Percentiles rank a stretch among this genome's conserved stretches.
Conservation (phyloP, 2,329 filamentous ascomycete genomes). For the Ophiostoma montium region DNA sequence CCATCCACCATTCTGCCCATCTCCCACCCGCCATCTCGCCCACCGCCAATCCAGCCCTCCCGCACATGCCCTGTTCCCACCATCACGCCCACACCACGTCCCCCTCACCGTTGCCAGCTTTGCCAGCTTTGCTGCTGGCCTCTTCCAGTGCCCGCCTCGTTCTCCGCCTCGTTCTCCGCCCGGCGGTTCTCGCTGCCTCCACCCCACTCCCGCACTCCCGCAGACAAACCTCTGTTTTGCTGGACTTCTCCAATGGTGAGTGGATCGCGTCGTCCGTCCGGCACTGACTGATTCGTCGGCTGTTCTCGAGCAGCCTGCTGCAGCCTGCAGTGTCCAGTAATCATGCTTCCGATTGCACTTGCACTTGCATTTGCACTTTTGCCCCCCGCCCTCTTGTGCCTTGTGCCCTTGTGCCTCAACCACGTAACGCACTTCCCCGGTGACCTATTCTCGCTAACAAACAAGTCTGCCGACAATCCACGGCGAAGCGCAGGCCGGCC, state of each 20-base stretch:
- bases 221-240: not conserved
- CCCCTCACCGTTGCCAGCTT: not conserved
- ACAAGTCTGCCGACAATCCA: slow-evolving; percentile 6
- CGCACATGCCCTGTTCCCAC: not conserved
- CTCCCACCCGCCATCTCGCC: not conserved
- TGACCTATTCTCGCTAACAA: not conserved
- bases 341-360: not conserved
- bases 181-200: not conserved
- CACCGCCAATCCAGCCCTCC: not conserved
- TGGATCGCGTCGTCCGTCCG: not conserved
- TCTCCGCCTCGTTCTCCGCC: not conserved
- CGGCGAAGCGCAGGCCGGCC: slow-evolving; percentile 2
- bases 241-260: not conserved
- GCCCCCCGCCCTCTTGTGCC: too few relatives aligned
- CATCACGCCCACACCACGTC: not conserved
- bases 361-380: not conserved
- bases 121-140: not conserved
- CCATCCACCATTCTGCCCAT: not conserved
- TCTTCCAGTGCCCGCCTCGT: not conserved
- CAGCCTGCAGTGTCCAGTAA: too few relatives aligned
- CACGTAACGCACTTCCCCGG: too few relatives aligned
- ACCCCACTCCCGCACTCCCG: not conserved
- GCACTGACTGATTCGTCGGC: not conserved
- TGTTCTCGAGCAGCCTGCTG: too few relatives aligned
- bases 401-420: too few relatives aligned